Evolutionary conservation across 805 yeast genomes (phyloP).

Genomic region (Blastobotrys attinorum): DNA sequence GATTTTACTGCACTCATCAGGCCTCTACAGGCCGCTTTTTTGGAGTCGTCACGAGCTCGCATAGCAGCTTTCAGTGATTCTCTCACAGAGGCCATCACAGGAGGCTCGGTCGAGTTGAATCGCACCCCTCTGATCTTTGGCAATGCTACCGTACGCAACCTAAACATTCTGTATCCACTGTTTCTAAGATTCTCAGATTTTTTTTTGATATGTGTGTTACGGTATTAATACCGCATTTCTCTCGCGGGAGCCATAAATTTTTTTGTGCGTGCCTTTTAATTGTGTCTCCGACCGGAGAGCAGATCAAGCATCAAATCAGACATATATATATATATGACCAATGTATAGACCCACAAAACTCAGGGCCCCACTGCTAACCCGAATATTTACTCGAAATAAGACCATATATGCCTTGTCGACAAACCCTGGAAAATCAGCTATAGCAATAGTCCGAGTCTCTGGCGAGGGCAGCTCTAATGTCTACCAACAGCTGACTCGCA

Average conservation of each 20-base stretch:
- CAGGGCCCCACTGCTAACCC: no score
- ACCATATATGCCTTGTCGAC: slow-evolving; percentile 92
- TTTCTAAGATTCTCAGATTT: no score
- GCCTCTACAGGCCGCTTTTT: slow-evolving; percentile 25
- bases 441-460: slow-evolving; percentile 76
- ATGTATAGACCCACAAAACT: no score
- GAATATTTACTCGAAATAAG: no score
- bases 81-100: slow-evolving; percentile 32
- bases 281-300: no score
- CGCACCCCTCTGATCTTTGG: slow-evolving; percentile 4
- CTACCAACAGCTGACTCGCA: slow-evolving; percentile 36
- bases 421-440: slow-evolving; percentile 70
- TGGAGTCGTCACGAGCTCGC: slow-evolving; percentile 36
- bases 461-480: slow-evolving; percentile 51
- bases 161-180: no score
- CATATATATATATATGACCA: no score
- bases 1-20: slow-evolving; percentile 30
- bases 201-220: no score
- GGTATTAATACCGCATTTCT: no score
- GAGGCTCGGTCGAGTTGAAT: slow-evolving; percentile 24
- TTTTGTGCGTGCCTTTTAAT: no score
- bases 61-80: slow-evolving; percentile 41
- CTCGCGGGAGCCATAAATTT: no score
- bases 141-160: background rate
- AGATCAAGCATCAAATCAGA: no score